phyloP scores from a whole-genome alignment of 192 early-diverging fungal genomes.

The Coemansia sp. region DNA sequence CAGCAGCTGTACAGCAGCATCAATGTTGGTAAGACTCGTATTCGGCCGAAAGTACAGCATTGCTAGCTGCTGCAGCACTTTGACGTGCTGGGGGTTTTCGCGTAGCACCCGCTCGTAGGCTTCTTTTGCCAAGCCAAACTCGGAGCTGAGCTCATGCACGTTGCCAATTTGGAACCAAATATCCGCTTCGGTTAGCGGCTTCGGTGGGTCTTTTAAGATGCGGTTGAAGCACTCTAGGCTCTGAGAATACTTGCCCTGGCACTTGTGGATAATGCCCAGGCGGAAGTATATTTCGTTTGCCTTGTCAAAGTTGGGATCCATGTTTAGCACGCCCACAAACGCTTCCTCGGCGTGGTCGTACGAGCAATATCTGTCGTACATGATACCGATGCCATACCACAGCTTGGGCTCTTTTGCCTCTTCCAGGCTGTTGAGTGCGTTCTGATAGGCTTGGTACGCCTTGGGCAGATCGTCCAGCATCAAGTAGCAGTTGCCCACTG shows the following conservation, averaged over 20 bases:
- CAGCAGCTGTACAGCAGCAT: constrained; percentile 77
- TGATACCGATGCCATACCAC: constrained; percentile 98
- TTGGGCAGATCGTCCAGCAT: constrained; percentile 94
- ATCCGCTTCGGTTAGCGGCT: constrained; percentile 90
- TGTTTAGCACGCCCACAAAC: constrained; percentile 87
- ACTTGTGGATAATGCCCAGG: constrained; percentile 96
- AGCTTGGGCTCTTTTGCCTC: constrained; percentile 96
- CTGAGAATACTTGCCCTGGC: constrained; percentile 47
- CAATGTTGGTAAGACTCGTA: constrained; percentile 79
- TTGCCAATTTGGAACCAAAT: constrained; percentile 99
- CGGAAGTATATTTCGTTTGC: constrained; percentile 97
- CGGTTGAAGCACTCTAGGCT: constrained; percentile 81
- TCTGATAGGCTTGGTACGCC: constrained; percentile 94
- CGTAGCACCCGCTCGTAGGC: constrained; percentile 89
- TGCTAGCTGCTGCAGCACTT: constrained; percentile 93
- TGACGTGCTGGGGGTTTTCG: constrained; percentile 89
- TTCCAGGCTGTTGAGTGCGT: constrained; percentile 87
- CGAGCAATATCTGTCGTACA: constrained; percentile 96
- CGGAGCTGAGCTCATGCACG: constrained; percentile 92
- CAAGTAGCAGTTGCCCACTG: constrained; percentile 91
- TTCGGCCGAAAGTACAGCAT: constrained; percentile 93
- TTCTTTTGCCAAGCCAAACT: constrained; percentile 75
- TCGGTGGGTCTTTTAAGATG: constrained; percentile 83
- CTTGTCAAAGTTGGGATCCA: constrained; percentile 96
- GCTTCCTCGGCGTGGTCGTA: constrained; percentile 97